phyloP scores from a whole-genome alignment of 371 early-diverging fungal species.

The Mucor plumbeus region DNA sequence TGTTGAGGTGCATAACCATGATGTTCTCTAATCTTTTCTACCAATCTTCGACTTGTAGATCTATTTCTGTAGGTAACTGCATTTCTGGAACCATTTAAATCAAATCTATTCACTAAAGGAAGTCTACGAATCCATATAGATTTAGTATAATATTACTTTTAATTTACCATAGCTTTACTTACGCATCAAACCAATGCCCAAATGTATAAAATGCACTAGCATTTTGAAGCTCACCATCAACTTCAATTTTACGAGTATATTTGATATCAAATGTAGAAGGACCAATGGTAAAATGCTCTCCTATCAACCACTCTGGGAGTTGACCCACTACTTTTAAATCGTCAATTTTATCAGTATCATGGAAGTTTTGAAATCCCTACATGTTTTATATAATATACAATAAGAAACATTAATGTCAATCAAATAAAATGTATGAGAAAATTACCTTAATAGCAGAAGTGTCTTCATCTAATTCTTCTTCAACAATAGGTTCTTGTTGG shows the following conservation, averaged over 20 bases:
- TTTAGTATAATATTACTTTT: not conserved
- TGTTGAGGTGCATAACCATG: slow-evolving; percentile 69
- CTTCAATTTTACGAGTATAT: slow-evolving; percentile 62
- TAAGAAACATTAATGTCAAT: not conserved
- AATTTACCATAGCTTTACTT: slow-evolving; percentile 14
- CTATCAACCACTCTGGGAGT: slow-evolving; percentile 67
- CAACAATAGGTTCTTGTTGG: not conserved
- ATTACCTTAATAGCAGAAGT: slow-evolving; percentile 26
- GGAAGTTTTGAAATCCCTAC: slow-evolving; percentile 52
- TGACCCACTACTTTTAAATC: slow-evolving; percentile 55
- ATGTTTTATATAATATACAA: not conserved
- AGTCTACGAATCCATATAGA: slow-evolving; percentile 32
- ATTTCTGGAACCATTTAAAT: slow-evolving; percentile 58
- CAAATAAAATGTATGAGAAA: not conserved
- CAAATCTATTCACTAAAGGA: slow-evolving; percentile 65
- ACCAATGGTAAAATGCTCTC: slow-evolving; percentile 67
- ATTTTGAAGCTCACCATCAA: slow-evolving; percentile 63
- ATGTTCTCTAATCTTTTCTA: slow-evolving; percentile 68
- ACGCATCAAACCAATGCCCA: slow-evolving; percentile 77
- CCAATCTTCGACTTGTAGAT: slow-evolving; percentile 61
- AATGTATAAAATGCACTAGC: slow-evolving; percentile 65
- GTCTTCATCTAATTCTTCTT: slow-evolving; percentile 15
- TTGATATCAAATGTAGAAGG: slow-evolving; percentile 67
- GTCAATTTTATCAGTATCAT: slow-evolving; percentile 43
- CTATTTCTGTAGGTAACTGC: slow-evolving; percentile 64